Conservation (phyloP, 352 stramenopile species). For the Sclerospora graminicola region DNA sequence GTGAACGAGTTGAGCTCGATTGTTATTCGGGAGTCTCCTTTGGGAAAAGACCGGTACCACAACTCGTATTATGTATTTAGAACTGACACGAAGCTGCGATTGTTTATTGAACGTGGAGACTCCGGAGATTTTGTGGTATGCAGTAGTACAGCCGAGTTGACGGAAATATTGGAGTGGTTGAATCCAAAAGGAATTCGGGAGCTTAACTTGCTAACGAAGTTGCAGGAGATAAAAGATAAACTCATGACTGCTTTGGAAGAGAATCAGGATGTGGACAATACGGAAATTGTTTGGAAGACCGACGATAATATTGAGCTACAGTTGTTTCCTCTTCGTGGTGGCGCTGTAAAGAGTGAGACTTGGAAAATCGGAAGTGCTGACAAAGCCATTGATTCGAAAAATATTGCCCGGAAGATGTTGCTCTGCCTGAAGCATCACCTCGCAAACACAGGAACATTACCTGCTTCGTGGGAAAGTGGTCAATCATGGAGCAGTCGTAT, state of each 20-base stretch:
- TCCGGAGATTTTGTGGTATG: conserved; percentile 52
- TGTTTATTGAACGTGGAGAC: conserved; percentile 64
- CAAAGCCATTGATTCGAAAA: conserved; percentile 28
- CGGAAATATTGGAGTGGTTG: conserved; percentile 47
- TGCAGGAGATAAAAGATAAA: conserved; percentile 35
- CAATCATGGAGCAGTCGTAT: conserved; percentile 35
- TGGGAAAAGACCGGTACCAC: conserved; percentile 67
- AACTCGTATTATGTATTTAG: conserved; percentile 77
- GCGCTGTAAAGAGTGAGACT: conserved; percentile 31
- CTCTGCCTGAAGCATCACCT: conserved; percentile 50
- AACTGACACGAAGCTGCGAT: conserved; percentile 39
- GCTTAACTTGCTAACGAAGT: conserved; percentile 42
- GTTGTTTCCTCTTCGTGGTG: conserved; percentile 59
- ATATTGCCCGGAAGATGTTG: conserved; percentile 51
- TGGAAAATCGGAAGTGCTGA: conserved; percentile 35
- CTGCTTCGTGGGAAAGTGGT: conserved; percentile 33
- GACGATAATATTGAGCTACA: conserved; percentile 39
- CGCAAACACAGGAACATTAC: conserved; percentile 36
- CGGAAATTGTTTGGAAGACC: conserved; percentile 15
- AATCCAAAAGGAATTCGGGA: conserved; percentile 71
- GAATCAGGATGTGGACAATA: conserved; percentile 8
- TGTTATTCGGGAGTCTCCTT: conserved; percentile 52
- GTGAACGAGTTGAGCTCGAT: conserved; percentile 30
- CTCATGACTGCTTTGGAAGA: conserved; percentile 22
- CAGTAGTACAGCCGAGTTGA: conserved; percentile 28